A percentile compares a stretch with the other conserved stretches of the same genome.
Evolutionary conservation across 1,284 basidiomycete genomes (phyloP).

Genomic region (Bjerkandera adusta): DNA sequence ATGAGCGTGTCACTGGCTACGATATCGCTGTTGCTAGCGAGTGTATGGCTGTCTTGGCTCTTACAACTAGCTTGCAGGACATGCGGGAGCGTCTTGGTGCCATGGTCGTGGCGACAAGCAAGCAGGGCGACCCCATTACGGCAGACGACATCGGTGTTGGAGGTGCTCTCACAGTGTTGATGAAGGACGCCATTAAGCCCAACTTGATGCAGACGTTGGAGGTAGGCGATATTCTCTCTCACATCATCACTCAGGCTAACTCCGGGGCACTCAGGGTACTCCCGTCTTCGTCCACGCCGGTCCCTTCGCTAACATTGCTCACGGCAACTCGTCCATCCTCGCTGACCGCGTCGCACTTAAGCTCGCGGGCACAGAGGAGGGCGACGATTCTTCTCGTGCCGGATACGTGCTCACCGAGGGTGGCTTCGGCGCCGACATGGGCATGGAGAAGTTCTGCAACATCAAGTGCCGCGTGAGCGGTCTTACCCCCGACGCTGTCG

Average conservation of each 20-base stretch:
- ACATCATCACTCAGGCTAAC: too few species aligned
- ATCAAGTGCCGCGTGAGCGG: slow-evolving; percentile 98
- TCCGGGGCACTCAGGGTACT: slow-evolving; percentile 87
- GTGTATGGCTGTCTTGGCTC: slow-evolving; percentile 96
- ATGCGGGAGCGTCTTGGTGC: slow-evolving; percentile 91
- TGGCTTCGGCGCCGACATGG: slow-evolving; percentile 99
- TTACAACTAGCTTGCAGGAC: slow-evolving; percentile 86
- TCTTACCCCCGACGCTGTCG: slow-evolving; percentile 89
- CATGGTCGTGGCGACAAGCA: slow-evolving; percentile 98
- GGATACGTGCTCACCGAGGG: slow-evolving; percentile 99
- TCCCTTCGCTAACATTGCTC: slow-evolving; percentile 98
- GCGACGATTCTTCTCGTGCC: slow-evolving; percentile 76
- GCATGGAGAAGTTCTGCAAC: slow-evolving; percentile 99
- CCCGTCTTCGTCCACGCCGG: slow-evolving; percentile 99
- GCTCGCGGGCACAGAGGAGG: slow-evolving; percentile 94
- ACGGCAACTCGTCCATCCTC: slow-evolving; percentile 98
- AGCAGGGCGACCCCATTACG: slow-evolving; percentile 88
- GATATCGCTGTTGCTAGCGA: slow-evolving; percentile 98
- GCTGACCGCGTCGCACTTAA: slow-evolving; percentile 96
- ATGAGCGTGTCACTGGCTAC: slow-evolving; percentile 88
- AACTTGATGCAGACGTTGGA: slow-evolving; percentile 99
- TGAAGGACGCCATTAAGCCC: slow-evolving; percentile 99
- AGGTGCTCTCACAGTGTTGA: slow-evolving; percentile 93
- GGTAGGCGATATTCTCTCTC: slow-evolving; percentile 33
- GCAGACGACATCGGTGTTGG: slow-evolving; percentile 97